Evolutionary conservation across 495 filamentous ascomycete genomes (phyloP).

Genomic region (Talaromyces wortmannii): DNA sequence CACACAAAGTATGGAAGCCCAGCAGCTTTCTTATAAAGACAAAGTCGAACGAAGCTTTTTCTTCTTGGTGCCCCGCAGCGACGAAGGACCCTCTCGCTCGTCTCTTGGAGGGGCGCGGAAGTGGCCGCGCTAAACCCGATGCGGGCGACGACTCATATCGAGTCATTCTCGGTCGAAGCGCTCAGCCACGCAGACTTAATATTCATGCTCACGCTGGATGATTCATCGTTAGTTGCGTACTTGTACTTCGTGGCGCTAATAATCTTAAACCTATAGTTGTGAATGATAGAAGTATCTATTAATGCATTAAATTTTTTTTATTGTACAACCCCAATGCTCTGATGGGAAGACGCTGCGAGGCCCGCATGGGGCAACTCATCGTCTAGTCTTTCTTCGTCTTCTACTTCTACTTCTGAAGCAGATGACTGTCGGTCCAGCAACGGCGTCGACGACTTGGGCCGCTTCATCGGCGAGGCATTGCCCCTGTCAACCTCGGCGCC

Average conservation of each 20-base stretch:
- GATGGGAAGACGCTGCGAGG: constrained; percentile 1
- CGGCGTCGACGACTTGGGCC: constrained; percentile 33
- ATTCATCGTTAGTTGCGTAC: constrained; percentile 6
- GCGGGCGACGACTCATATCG: constrained; percentile 12
- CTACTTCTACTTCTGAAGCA: neutral
- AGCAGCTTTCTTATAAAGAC: too few relatives aligned
- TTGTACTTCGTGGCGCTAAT: too few relatives aligned
- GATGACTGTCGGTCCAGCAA: neutral
- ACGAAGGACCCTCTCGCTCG: too few relatives aligned
- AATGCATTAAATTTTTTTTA: neutral
- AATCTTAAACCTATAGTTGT: neutral
- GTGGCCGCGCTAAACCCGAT: constrained; percentile 12
- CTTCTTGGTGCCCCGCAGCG: too few relatives aligned
- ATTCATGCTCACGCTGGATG: neutral
- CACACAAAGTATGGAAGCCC: too few relatives aligned
- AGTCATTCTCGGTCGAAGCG: neutral
- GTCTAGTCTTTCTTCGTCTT: neutral
- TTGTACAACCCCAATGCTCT: constrained; percentile 8
- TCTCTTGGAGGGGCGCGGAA: neutral
- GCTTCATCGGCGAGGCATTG: constrained; percentile 24
- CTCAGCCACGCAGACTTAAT: neutral
- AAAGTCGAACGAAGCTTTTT: neutral
- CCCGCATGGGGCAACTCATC: constrained; percentile 1
- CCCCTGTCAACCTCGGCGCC: constrained; percentile 13
- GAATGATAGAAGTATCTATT: too few relatives aligned